Evolutionary conservation across 1,284 basidiomycete species (phyloP), one percentile per base, ranked within the genome.

Genomic region (Salmacisia buchloeana): DNA sequence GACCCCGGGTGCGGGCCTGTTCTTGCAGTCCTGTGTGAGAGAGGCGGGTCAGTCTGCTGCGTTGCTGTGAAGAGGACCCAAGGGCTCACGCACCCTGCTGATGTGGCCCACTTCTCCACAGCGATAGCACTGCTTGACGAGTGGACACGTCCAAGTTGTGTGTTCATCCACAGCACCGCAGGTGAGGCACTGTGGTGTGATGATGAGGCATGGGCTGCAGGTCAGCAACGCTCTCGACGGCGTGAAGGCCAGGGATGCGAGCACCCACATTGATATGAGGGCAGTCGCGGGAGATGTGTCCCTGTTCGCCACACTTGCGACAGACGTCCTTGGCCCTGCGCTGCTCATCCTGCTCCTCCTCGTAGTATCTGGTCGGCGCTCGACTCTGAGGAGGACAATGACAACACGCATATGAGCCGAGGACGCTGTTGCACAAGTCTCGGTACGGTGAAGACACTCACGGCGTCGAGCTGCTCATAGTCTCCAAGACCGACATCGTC

Each of bases 51-150:
- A 9, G 45, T 27, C 27, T n/a, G 38, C 54, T 62, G 12, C 35
- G 15, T 15, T 58, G 46, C 23, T n/a, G 12, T 58, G 10, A 12
- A 69, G 43, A 34, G 4, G 4, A 31, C 15, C 2, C 15, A 31
- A 10, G 29, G 5, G 10, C 52, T 23, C 15, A 52, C n/a, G 36
- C 77, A 84, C 63, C 68, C 89, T 89, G 67, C 82, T 84, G 67
- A 85, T 88, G 76, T 96, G 92, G 0, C 92, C 92, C 74, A 89
- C 88, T 84, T 88, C 88, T 31, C 90, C 90, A 74, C 92, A 96
- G 2, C 84, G 85, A 78, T 88, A 94, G 76, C 92, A 94, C 4
- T 86, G 87, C 74, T 92, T 70, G 75, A 86, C 87, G 64, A 91
- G 87, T 0, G 92, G 91, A 80, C 92, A 96, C 61, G 87, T 86